These are phyloP conservation scores for Eragrostis nindensis DNA, from an alignment of 176 grass and related monocot species.

Conservation along the genomic window DNA sequence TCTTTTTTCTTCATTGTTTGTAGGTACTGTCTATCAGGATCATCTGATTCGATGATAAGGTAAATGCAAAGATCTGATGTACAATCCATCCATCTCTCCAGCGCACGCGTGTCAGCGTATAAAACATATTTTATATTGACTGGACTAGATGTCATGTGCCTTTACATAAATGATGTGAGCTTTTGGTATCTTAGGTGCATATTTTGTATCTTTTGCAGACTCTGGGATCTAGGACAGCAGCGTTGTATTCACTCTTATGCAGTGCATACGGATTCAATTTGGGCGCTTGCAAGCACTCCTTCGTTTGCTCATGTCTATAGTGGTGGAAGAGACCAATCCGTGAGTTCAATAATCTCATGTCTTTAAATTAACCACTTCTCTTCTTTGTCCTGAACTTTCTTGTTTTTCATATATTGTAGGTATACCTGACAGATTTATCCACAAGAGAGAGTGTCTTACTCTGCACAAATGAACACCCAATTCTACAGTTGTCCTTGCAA, in stretches of 20 bases:
- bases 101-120: neutral
- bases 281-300: slow-evolving; percentile 85
- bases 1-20: slow-evolving; percentile 38
- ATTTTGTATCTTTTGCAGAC: slow-evolving; percentile 54
- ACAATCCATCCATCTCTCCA: neutral
- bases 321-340: slow-evolving; percentile 95
- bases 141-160: neutral
- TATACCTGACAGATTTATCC: slow-evolving; percentile 85
- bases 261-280: slow-evolving; percentile 96
- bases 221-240: slow-evolving; percentile 99
- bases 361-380: slow-evolving; percentile 14
- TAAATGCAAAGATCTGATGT: slow-evolving; percentile 31
- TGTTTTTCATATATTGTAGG: slow-evolving; percentile 53
- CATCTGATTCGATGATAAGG: slow-evolving; percentile 99
- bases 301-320: slow-evolving; percentile 97
- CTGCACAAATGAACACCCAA: slow-evolving; percentile 77
- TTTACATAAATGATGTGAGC: neutral
- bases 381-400: slow-evolving; percentile 38
- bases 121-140: neutral
- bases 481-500: slow-evolving; percentile 88
- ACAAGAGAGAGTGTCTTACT: slow-evolving; percentile 94
- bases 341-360: slow-evolving; percentile 55
- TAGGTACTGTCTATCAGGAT: slow-evolving; percentile 93
- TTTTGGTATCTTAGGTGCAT: slow-evolving; percentile 6
- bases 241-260: slow-evolving; percentile 98